These are phyloP conservation scores for Apiospora arundinis DNA, from an alignment of 2,329 filamentous ascomycete species.

Conservation along the genomic window DNA sequence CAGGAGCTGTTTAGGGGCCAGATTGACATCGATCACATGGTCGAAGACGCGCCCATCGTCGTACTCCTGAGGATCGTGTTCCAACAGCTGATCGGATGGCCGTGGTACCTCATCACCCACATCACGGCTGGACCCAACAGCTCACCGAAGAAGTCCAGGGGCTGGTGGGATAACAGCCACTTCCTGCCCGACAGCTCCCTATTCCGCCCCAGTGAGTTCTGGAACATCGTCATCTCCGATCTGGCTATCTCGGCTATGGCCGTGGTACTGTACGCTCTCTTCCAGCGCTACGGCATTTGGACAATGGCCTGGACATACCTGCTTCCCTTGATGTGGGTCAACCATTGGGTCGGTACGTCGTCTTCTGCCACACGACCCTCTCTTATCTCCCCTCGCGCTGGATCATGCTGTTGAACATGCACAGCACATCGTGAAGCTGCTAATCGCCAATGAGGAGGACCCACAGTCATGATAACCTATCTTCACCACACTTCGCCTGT, in stretches of 20 bases:
- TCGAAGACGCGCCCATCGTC: conserved; percentile 67
- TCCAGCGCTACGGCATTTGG: conserved; percentile 57
- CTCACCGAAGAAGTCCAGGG: conserved; percentile 46
- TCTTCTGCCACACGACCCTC: conserved; percentile 26
- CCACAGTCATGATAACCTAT: conserved; percentile 73
- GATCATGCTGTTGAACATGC: conserved; percentile 21
- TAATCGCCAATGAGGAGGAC: conserved; percentile 22
- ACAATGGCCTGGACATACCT: conserved; percentile 65
- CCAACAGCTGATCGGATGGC: conserved; percentile 70
- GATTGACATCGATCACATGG: conserved; percentile 29
- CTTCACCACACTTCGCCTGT: conserved; percentile 66
- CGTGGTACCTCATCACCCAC: conserved; percentile 67
- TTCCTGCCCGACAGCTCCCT: conserved; percentile 65
- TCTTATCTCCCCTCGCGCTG: background rate
- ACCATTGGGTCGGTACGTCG: conserved; percentile 70
- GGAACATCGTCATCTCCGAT: conserved; percentile 62
- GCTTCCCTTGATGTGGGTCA: conserved; percentile 71
- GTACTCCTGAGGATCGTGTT: conserved; percentile 58
- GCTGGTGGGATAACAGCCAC: conserved; percentile 56
- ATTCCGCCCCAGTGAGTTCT: conserved; percentile 60
- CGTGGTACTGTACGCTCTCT: conserved; percentile 56
- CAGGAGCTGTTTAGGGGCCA: conserved; percentile 22
- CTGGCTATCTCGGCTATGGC: conserved; percentile 59
- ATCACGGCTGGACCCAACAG: conserved; percentile 54
- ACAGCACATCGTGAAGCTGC: background rate